Evolutionary conservation across 129 eudicot species (phyloP).

Genomic region (Rutidosis leptorrhynchoides): DNA sequence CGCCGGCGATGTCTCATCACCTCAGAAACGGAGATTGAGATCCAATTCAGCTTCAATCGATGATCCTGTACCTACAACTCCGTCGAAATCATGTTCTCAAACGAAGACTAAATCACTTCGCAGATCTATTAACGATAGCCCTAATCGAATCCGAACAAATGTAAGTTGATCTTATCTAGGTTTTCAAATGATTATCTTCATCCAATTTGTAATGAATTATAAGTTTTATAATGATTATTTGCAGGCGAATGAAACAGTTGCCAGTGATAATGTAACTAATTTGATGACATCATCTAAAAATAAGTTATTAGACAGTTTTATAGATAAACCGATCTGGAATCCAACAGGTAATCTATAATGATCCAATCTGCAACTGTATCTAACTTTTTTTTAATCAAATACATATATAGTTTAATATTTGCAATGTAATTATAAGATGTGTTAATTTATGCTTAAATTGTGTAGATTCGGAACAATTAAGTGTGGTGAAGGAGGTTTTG

Average conservation of each 20-base stretch:
- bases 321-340: slow-evolving; percentile 64
- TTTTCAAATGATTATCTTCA: neutral
- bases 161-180: slow-evolving; percentile 18
- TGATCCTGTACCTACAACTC: slow-evolving; percentile 23
- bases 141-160: slow-evolving; percentile 32
- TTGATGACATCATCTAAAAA: slow-evolving; percentile 43
- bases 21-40: slow-evolving; percentile 60
- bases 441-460: neutral
- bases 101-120: slow-evolving; percentile 72
- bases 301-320: slow-evolving; percentile 47
- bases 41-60: slow-evolving; percentile 44
- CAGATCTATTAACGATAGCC: slow-evolving; percentile 47
- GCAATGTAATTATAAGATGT: neutral
- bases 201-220: neutral
- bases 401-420: too few relatives aligned
- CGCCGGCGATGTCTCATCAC: slow-evolving; percentile 34
- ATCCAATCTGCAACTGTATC: neutral
- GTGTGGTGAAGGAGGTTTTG: slow-evolving; percentile 69
- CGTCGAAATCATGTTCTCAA: slow-evolving; percentile 30
- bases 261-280: slow-evolving; percentile 21
- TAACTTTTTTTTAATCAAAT: neutral
- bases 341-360: slow-evolving; percentile 58
- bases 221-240: neutral
- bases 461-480: slow-evolving; percentile 56
- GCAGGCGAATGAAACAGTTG: slow-evolving; percentile 18